Conservation (phyloP, 2,329 filamentous ascomycete species). For the Fusarium torulosum region DNA sequence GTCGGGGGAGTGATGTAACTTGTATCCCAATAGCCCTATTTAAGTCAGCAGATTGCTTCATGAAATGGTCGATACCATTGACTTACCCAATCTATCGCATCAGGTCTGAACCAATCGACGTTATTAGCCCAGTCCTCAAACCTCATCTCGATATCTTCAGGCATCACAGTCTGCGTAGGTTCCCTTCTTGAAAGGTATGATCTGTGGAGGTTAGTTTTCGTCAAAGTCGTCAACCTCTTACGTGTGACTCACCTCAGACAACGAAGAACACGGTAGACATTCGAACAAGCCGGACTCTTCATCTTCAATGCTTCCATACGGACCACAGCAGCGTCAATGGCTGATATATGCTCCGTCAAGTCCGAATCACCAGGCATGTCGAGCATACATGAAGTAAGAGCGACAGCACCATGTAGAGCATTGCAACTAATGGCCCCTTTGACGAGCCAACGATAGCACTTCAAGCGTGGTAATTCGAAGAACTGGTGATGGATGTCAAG, state of each 20-base stretch:
- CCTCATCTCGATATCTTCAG: constrained; percentile 1
- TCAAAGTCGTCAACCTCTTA: fast-evolving
- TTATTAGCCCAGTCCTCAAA: constrained; percentile 27
- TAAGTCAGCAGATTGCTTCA: fast-evolving
- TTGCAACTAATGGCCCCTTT: constrained; percentile 18
- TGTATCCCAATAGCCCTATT: constrained; percentile 14
- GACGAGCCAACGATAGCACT: constrained; percentile 23
- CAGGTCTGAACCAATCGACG: constrained; percentile 22
- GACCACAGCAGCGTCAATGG: constrained; percentile 1
- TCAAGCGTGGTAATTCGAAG: constrained; percentile 2
- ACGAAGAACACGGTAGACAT: constrained; percentile 12
- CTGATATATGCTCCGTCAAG: constrained; percentile 5
- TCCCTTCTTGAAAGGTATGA: constrained; percentile 19
- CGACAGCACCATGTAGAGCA: constrained; percentile 6
- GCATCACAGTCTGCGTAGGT: constrained; percentile 2
- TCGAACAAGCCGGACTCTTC: constrained; percentile 21
- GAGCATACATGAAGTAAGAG: constrained; percentile 12
- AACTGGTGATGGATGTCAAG: constrained; percentile 25
- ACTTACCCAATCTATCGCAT: constrained; percentile 26
- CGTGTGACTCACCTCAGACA: not conserved
- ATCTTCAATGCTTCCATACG: constrained; percentile 17
- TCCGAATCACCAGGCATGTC: constrained; percentile 20
- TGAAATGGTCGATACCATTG: fast-evolving
- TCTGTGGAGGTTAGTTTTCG: not conserved
- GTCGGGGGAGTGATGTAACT: constrained; percentile 15